phyloP scores from a whole-genome alignment of 306 rosid genomes.

The Lagenaria siceraria region DNA sequence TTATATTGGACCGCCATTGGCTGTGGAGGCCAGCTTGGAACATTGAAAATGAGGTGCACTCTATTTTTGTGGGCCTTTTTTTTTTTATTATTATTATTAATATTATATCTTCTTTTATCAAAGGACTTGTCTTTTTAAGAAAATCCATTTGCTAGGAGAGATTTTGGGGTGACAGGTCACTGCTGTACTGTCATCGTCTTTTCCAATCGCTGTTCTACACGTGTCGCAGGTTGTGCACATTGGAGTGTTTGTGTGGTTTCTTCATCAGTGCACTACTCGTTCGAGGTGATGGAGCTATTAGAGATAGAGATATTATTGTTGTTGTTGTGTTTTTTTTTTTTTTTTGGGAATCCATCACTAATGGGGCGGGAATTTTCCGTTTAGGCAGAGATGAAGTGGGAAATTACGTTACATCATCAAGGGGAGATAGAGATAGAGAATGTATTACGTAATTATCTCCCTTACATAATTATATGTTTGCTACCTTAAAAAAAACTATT shows the following conservation, averaged over 20 bases:
- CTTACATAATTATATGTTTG: too few relatives aligned
- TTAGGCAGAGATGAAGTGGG: too few relatives aligned
- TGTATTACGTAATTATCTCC: too few relatives aligned
- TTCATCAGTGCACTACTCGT: neutral
- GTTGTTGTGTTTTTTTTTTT: too few relatives aligned
- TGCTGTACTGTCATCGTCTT: neutral
- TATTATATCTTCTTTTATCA: neutral
- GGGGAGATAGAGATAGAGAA: too few relatives aligned
- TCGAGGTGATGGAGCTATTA: neutral
- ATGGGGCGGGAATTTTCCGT: too few relatives aligned
- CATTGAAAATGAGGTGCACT: neutral
- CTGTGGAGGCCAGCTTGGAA: conserved; percentile 1
- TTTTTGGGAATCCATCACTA: too few relatives aligned
- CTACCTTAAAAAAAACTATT: too few relatives aligned
- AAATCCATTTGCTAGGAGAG: neutral
- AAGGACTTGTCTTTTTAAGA: neutral
- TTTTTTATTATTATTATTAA: neutral
- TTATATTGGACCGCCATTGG: neutral
- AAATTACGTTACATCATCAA: too few relatives aligned
- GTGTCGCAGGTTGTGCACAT: neutral
- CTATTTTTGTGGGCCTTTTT: neutral
- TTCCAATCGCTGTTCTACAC: neutral
- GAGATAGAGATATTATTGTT: neutral
- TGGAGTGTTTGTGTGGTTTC: neutral
- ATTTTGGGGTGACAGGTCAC: neutral